Conservation (phyloP, 192 early-diverging fungal species). For the Kappamyces sp. region DNA sequence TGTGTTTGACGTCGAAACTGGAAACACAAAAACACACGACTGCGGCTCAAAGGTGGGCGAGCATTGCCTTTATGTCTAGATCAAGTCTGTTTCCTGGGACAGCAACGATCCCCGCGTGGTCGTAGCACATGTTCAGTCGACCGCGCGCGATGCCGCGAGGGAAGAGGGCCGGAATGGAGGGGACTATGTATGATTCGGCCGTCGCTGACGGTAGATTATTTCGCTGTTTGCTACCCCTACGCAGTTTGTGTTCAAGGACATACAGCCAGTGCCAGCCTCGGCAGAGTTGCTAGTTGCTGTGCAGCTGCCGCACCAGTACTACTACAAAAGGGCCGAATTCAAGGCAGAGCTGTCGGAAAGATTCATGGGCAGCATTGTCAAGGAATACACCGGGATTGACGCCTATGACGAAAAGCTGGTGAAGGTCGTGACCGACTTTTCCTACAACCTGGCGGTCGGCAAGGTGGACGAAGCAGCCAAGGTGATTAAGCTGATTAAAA, state of each 20-base stretch:
- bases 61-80: not conserved
- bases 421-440: slow-evolving; percentile 42
- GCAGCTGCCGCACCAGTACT: slow-evolving; percentile 37
- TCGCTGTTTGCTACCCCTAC: slow-evolving; percentile 39
- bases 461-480: slow-evolving; percentile 47
- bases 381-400: slow-evolving; percentile 36
- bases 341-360: slow-evolving; percentile 4
- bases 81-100: slow-evolving; percentile 11
- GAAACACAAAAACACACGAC: no score
- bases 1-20: no score
- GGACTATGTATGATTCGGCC: slow-evolving; percentile 2
- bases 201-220: not conserved
- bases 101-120: slow-evolving; percentile 3
- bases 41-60: slow-evolving; percentile 10
- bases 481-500: slow-evolving; percentile 36
- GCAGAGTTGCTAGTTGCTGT: slow-evolving; percentile 27
- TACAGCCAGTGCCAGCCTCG: slow-evolving; percentile 10
- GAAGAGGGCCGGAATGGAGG: not conserved
- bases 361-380: slow-evolving; percentile 10
- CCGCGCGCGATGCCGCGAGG: not conserved
- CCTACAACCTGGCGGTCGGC: slow-evolving; percentile 40
- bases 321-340: slow-evolving; percentile 22
- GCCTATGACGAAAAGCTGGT: slow-evolving; percentile 24
- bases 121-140: not conserved
- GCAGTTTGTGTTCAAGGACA: slow-evolving; percentile 31